Conservation (phyloP, 1,284 basidiomycete species). For the Sanghuangporus sanghuang region DNA sequence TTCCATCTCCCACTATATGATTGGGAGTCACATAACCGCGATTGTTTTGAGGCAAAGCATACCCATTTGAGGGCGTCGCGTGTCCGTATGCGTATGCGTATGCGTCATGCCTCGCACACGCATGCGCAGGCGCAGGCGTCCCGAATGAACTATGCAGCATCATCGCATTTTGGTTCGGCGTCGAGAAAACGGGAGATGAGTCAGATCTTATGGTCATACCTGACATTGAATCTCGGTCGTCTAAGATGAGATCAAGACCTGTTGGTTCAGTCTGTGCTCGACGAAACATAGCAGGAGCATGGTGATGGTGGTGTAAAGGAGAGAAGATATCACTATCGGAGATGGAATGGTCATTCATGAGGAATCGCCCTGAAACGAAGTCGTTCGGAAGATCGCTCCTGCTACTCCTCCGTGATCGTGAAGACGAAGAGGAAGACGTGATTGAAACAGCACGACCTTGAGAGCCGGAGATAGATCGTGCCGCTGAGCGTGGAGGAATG, state of each 20-base stretch:
- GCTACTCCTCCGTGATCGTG: not conserved
- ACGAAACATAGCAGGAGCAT: not conserved
- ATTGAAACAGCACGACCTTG: not conserved
- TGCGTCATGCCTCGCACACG: not conserved
- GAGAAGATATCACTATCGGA: conserved; percentile 4
- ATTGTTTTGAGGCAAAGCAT: not conserved
- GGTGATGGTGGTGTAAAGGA: not conserved
- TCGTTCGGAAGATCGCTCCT: conserved; percentile 1
- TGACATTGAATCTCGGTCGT: not conserved
- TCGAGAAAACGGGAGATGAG: not conserved
- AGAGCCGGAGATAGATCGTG: not conserved
- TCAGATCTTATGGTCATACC: not conserved
- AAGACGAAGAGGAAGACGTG: not conserved
- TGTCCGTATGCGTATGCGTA: not conserved
- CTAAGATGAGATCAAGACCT: not conserved
- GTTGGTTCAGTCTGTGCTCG: conserved; percentile 2
- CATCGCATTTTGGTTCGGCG: not conserved
- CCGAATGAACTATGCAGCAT: not conserved
- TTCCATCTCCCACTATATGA: not conserved
- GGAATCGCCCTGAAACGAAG: conserved; percentile 5
- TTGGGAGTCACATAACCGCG: not conserved
- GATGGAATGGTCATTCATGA: conserved; percentile 2
- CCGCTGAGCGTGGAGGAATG: not conserved
- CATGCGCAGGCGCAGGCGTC: conserved; percentile 3
- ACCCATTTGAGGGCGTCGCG: not conserved